Conservation (phyloP, 768 basidiomycete species). For the Steccherinum ochraceum region DNA sequence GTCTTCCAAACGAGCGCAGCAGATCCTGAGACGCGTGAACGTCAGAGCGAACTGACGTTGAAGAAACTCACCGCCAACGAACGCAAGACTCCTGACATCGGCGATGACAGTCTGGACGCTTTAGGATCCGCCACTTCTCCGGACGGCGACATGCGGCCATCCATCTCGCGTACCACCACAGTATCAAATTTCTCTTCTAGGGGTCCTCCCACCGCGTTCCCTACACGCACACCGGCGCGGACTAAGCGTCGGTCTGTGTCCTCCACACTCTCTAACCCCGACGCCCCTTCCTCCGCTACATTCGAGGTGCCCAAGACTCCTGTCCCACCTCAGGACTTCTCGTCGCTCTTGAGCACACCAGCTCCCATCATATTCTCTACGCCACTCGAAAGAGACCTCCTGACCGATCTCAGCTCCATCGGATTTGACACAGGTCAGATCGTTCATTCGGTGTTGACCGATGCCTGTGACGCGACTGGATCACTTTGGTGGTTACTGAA, state of each 20-base stretch:
- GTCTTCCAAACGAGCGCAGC: conserved; percentile 11
- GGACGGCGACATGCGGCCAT: conserved; percentile 17
- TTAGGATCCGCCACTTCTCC: background rate
- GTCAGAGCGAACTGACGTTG: conserved; percentile 58
- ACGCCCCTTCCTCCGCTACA: conserved; percentile 36
- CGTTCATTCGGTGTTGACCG: conserved; percentile 83
- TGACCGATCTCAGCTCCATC: conserved; percentile 65
- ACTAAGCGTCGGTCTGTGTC: conserved; percentile 96
- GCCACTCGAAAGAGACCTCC: conserved; percentile 67
- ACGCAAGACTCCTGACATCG: background rate
- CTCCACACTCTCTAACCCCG: conserved; percentile 64
- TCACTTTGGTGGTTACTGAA: conserved; percentile 97
- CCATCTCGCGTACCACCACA: conserved; percentile 19
- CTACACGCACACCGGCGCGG: conserved; percentile 84
- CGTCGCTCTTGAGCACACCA: conserved; percentile 53
- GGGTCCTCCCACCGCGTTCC: conserved; percentile 46
- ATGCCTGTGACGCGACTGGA: conserved; percentile 89
- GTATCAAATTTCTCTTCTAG: conserved; percentile 12
- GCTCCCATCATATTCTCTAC: conserved; percentile 87
- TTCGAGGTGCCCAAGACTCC: conserved; percentile 36
- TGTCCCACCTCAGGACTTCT: conserved; percentile 48
- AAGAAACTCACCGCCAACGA: conserved; percentile 31
- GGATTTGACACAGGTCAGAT: conserved; percentile 95
- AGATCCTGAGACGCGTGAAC: conserved; percentile 31
- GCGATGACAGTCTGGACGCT: background rate